phyloP scores from a whole-genome alignment of 345 rosid species.

The Limnanthes douglasii region DNA sequence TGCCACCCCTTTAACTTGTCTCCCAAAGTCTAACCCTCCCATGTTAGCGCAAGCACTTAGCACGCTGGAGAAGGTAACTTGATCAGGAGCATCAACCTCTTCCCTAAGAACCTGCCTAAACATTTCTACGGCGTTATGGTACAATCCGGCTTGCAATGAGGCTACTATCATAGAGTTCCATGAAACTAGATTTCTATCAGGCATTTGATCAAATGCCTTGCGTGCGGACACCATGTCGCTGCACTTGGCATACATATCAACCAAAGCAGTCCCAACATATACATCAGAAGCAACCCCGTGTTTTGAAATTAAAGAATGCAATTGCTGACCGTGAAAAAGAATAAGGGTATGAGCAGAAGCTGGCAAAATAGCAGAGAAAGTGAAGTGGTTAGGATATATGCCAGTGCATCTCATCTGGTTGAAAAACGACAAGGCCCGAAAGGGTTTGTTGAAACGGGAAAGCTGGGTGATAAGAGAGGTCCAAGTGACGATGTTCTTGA shows the following conservation, averaged over 20 bases:
- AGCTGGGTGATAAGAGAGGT: conserved; percentile 22
- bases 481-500: conserved; percentile 20
- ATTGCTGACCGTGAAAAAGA: conserved; percentile 13
- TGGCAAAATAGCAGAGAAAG: conserved; percentile 22
- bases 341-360: conserved; percentile 13
- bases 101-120: conserved; percentile 17
- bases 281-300: conserved; percentile 11
- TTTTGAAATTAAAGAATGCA: conserved; percentile 18
- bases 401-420: conserved; percentile 20
- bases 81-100: conserved; percentile 10
- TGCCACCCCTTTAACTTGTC: conserved; percentile 20
- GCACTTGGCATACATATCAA: conserved; percentile 23
- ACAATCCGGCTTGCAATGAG: conserved; percentile 11
- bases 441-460: conserved; percentile 13
- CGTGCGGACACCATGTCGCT: conserved; percentile 10
- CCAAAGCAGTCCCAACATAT: conserved; percentile 15
- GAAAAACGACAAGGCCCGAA: conserved; percentile 14
- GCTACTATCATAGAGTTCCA: conserved; percentile 35
- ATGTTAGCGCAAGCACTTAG: conserved; percentile 24
- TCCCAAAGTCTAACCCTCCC: conserved; percentile 16
- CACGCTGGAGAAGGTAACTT: conserved; percentile 23
- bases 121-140: conserved; percentile 3
- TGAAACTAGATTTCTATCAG: conserved; percentile 24
- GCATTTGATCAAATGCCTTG: conserved; percentile 30
- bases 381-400: conserved; percentile 19